These are phyloP conservation scores for Neofusicoccum parvum DNA, from an alignment of 2,329 filamentous ascomycete genomes.

Conservation along the genomic window DNA sequence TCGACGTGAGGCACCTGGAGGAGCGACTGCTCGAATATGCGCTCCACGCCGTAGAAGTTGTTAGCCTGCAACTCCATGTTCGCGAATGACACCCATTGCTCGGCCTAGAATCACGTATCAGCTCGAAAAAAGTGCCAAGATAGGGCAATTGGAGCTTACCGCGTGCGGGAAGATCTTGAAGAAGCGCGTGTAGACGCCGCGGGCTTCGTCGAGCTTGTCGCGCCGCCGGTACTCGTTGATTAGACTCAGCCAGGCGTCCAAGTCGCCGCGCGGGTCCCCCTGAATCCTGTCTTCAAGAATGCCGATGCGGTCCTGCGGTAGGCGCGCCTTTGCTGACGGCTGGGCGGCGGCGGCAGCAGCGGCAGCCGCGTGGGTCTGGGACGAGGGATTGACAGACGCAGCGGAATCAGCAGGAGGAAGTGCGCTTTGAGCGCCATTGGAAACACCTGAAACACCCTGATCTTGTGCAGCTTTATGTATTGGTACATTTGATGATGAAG, in stretches of 20 bases:
- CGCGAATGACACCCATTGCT: slow-evolving; percentile 86
- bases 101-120: slow-evolving; percentile 63
- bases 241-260: slow-evolving; percentile 86
- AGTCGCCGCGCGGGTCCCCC: slow-evolving; percentile 88
- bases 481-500: slow-evolving; percentile 61
- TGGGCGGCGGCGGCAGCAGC: slow-evolving; percentile 25
- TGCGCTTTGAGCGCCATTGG: slow-evolving; percentile 46
- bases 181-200: slow-evolving; percentile 82
- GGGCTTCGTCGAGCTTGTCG: slow-evolving; percentile 78
- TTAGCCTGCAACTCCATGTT: slow-evolving; percentile 88
- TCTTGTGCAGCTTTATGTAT: slow-evolving; percentile 60
- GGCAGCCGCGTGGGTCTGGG: slow-evolving; percentile 32
- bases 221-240: slow-evolving; percentile 82
- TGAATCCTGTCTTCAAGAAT: slow-evolving; percentile 88
- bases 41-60: slow-evolving; percentile 77
- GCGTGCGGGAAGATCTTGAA: slow-evolving; percentile 85
- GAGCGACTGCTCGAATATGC: slow-evolving; percentile 80
- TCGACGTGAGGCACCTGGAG: slow-evolving; percentile 78
- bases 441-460: slow-evolving; percentile 45
- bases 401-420: slow-evolving; percentile 51
- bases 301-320: slow-evolving; percentile 73
- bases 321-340: slow-evolving; percentile 52
- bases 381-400: slow-evolving; percentile 29
- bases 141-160: slow-evolving; percentile 60
- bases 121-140: not conserved